Conservation (phyloP, 148 eudicot species). For the Gaultheria prostrata region DNA sequence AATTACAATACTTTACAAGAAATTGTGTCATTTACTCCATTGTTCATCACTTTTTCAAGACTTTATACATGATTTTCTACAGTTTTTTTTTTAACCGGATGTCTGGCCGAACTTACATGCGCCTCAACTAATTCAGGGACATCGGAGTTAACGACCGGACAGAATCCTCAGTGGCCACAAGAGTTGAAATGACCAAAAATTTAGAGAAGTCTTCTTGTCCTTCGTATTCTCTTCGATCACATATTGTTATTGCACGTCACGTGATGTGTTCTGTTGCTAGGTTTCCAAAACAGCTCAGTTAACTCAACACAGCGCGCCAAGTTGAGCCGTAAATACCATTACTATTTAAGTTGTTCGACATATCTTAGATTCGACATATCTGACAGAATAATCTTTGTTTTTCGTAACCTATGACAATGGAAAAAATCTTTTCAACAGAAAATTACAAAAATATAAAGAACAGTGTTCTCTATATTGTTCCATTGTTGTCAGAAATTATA, state of each 20-base stretch:
- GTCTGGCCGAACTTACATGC: too few species aligned
- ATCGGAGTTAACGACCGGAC: too few species aligned
- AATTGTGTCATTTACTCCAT: background rate
- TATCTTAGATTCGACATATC: background rate
- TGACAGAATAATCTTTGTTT: too few species aligned
- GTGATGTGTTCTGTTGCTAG: background rate
- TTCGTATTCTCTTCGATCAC: background rate
- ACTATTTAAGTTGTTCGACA: background rate
- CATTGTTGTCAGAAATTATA: background rate
- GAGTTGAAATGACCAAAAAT: background rate
- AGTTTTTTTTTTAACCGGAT: too few species aligned
- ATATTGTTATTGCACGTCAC: background rate
- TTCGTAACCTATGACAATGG: background rate
- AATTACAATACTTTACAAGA: background rate
- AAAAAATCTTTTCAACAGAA: background rate
- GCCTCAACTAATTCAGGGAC: too few species aligned
- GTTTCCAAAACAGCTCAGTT: background rate
- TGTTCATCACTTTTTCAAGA: background rate
- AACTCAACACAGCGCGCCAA: background rate
- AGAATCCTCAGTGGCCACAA: too few species aligned
- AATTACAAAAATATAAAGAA: background rate
- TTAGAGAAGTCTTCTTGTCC: background rate
- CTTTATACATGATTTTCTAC: background rate
- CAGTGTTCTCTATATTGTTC: background rate
- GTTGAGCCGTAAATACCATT: background rate